A percentile compares a stretch with the other conserved stretches of the same genome.
Evolutionary conservation across 2,329 filamentous ascomycete species (phyloP).

Genomic region (Aureobasidium sp.): DNA sequence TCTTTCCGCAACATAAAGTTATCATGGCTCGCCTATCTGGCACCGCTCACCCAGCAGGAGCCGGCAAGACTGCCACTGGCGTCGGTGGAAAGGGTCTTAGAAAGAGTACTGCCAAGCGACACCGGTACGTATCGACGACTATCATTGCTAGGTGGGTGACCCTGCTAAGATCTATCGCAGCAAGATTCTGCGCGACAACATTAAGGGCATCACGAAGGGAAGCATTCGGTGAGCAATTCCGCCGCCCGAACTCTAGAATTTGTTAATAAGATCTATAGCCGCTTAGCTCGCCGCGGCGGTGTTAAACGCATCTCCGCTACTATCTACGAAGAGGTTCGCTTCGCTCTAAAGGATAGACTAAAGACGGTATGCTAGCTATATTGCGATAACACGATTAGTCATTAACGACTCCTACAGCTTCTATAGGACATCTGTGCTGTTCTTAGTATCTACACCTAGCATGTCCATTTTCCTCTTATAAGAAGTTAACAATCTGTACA

Average conservation of each 20-base stretch:
- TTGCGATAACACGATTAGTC: not conserved
- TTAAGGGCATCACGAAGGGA: slow-evolving; percentile 7
- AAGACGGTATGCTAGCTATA: slow-evolving; percentile 44
- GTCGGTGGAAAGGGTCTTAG: slow-evolving; percentile 3
- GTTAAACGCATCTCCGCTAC: slow-evolving; percentile 61
- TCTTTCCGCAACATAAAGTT: not conserved
- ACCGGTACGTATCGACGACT: not conserved
- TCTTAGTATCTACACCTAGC: slow-evolving; percentile 12
- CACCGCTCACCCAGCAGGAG: not conserved
- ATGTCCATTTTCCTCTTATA: too few species aligned
- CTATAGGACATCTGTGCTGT: slow-evolving; percentile 21
- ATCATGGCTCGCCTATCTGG: not conserved
- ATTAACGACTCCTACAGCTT: slow-evolving; percentile 11
- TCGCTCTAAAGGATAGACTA: slow-evolving; percentile 46
- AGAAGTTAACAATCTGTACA: not conserved
- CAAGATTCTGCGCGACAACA: slow-evolving; percentile 14
- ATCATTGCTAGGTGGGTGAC: not conserved
- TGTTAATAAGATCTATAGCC: slow-evolving; percentile 32
- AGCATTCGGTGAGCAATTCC: not conserved
- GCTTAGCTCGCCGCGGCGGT: slow-evolving; percentile 65
- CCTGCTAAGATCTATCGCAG: not conserved
- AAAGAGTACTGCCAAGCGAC: not conserved
- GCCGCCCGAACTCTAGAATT: not conserved
- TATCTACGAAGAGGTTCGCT: slow-evolving; percentile 57
- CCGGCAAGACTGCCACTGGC: not conserved